Percentiles rank a stretch among this genome's conserved stretches.
Evolutionary conservation across 495 filamentous ascomycete species (phyloP).

Genomic region (Bryoglossum gracile): DNA sequence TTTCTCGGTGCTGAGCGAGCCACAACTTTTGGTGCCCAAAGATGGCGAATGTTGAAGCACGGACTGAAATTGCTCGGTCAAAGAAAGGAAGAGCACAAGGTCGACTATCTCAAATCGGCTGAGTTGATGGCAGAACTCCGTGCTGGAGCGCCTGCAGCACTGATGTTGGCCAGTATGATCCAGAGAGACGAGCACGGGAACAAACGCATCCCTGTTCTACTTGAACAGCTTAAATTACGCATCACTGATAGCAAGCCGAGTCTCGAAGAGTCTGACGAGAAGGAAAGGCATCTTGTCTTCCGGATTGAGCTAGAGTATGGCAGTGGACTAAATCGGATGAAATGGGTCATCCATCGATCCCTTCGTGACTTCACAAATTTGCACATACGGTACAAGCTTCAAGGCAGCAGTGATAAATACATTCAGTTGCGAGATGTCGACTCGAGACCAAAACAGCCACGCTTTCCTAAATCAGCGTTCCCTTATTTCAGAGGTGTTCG

Average conservation of each 20-base stretch:
- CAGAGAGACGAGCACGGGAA: slow-evolving; percentile 95
- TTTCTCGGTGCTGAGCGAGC: slow-evolving; percentile 56
- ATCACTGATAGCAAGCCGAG: slow-evolving; percentile 62
- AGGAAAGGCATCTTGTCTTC: slow-evolving; percentile 79
- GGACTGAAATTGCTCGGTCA: slow-evolving; percentile 76
- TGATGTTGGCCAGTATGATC: slow-evolving; percentile 94
- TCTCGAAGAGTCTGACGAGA: slow-evolving; percentile 36
- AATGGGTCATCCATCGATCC: slow-evolving; percentile 86
- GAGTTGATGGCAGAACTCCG: slow-evolving; percentile 93
- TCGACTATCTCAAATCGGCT: slow-evolving; percentile 91
- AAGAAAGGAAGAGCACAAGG: slow-evolving; percentile 70
- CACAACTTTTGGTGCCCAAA: slow-evolving; percentile 71
- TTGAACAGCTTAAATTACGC: slow-evolving; percentile 89
- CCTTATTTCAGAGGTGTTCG: slow-evolving; percentile 81
- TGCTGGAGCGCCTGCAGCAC: slow-evolving; percentile 81
- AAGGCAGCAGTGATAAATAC: slow-evolving; percentile 72
- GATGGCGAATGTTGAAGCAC: slow-evolving; percentile 82
- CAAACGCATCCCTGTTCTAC: slow-evolving; percentile 84
- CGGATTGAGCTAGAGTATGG: slow-evolving; percentile 94
- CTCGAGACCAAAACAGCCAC: slow-evolving; percentile 62
- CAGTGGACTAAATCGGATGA: slow-evolving; percentile 91
- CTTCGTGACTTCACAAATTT: slow-evolving; percentile 88
- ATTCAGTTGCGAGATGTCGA: slow-evolving; percentile 52
- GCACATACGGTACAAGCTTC: slow-evolving; percentile 84
- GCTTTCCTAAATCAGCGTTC: slow-evolving; percentile 85